Percentiles rank a stretch among this genome's conserved stretches.
Conservation (phyloP, 345 rosid genomes). For the Populus nigra region DNA sequence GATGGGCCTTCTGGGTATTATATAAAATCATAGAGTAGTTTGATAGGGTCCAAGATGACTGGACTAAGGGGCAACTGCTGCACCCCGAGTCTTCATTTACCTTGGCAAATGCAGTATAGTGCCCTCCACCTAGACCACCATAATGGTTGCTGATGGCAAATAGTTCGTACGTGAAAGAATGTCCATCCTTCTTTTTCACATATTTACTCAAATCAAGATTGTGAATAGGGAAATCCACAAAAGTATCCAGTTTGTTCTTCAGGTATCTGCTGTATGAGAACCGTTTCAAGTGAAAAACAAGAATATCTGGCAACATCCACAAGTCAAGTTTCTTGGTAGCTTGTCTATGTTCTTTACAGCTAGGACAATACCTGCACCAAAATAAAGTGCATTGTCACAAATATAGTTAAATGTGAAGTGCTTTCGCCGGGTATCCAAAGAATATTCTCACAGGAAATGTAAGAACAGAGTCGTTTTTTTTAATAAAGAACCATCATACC, state of each 20-base stretch:
- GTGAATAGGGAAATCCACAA: constrained; percentile 77
- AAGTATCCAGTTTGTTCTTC: constrained; percentile 80
- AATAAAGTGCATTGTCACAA: constrained; percentile 2
- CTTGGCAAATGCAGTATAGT: constrained; percentile 93
- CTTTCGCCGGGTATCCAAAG: not conserved
- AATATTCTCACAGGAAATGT: not conserved
- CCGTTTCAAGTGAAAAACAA: constrained; percentile 85
- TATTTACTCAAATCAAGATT: constrained; percentile 76
- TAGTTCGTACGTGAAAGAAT: constrained; percentile 59
- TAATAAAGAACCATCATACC: constrained; percentile 33
- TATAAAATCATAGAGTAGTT: not conserved
- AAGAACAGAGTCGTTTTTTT: not conserved
- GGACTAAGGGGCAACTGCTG: not conserved
- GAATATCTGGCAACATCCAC: constrained; percentile 89
- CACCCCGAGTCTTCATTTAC: constrained; percentile 27
- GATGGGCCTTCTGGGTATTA: not conserved
- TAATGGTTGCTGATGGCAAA: constrained; percentile 94
- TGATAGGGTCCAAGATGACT: not conserved
- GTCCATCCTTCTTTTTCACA: constrained; percentile 57
- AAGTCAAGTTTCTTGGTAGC: constrained; percentile 89
- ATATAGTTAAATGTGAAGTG: not conserved
- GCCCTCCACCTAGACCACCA: constrained; percentile 93
- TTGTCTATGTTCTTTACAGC: constrained; percentile 85
- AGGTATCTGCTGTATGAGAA: constrained; percentile 78
- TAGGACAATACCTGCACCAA: constrained; percentile 76